Evolutionary conservation across 768 basidiomycete genomes (phyloP), one percentile per base, ranked within the genome.

Genomic region (Panellus pusillus): DNA sequence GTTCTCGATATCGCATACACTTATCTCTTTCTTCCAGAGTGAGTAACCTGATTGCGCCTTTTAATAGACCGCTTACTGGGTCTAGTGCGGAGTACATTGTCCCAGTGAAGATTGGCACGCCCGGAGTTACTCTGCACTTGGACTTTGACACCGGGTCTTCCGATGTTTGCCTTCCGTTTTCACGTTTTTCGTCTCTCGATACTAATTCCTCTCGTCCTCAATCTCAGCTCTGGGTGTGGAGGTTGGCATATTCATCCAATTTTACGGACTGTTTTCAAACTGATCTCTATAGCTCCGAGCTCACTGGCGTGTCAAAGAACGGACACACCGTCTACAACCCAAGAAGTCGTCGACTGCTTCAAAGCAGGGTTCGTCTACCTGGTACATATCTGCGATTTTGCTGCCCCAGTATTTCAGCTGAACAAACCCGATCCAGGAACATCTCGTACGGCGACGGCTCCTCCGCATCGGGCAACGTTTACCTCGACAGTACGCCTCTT

Each of bases 41-140:
- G 36, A 48, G 55, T 51, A 5, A 12, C 15, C 2, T 9, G 13
- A 27, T 42, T 14, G 18, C 3, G 15, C 4, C 13, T 50, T 18
- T 44, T 44, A 46, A 9, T 46, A 49, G 3, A 24, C 24, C 40
- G 41, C 51, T 44, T 44, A 52, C 18, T 41, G 32, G 36, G 45
- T 37, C 48, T 48, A 72, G 72, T 54, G 61, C 66, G 32, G 73
- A 74, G 58, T 74, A 73, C 47, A 68, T 73, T 37, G 72, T 74
- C 17, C 65, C 67, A 5, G 73, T 74, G 32, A 70, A 63, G 58
- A 60, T 60, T 47, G 73, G 73, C 47, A 73, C 72, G 18, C 73
- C 73, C 2, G 71, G 68, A 27, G 68, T 72, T 29, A 71, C 69
- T 5, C 59, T 73, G 37, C 67, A 72, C 51, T 68, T 73, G 5